Evolutionary conservation across 306 rosid genomes (phyloP).

Genomic region (Dalbergia oliveri): DNA sequence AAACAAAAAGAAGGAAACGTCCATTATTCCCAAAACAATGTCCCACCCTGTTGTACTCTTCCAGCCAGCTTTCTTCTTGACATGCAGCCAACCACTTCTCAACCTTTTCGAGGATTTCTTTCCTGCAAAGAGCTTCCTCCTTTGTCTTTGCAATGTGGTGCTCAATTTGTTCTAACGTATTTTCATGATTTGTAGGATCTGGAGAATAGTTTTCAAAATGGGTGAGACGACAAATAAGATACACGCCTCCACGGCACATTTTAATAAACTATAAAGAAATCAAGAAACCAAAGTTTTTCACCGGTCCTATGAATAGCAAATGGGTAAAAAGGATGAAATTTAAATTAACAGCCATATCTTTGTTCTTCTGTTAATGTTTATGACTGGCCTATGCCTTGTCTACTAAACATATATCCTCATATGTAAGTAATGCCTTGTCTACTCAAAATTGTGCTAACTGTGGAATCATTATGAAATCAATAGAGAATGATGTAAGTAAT

Average conservation of each 20-base stretch:
- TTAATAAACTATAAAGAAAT: conserved; percentile 12
- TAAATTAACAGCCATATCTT: conserved; percentile 8
- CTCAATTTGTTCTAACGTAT: conserved; percentile 65
- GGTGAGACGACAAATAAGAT: not conserved
- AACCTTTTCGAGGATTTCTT: conserved; percentile 78
- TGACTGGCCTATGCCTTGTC: not conserved
- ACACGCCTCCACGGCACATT: not conserved
- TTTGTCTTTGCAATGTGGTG: conserved; percentile 60
- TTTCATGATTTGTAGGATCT: conserved; percentile 57
- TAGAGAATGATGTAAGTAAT: conserved; percentile 11
- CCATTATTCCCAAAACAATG: not conserved
- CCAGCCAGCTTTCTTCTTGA: conserved; percentile 91
- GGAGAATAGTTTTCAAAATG: conserved; percentile 26
- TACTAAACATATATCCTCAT: not conserved
- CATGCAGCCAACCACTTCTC: conserved; percentile 79
- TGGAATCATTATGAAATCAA: conserved; percentile 12
- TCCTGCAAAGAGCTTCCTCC: conserved; percentile 75
- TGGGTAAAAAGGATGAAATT: not conserved
- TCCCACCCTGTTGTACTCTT: conserved; percentile 83
- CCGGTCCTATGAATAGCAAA: not conserved
- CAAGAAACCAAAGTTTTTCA: not conserved
- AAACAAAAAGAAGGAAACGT: conserved; percentile 1
- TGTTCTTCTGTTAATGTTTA: conserved; percentile 14
- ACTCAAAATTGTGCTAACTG: not conserved
- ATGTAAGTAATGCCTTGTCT: too few relatives aligned